phyloP scores from a whole-genome alignment of 495 filamentous ascomycete genomes.

The Aspergillus homomorphus region DNA sequence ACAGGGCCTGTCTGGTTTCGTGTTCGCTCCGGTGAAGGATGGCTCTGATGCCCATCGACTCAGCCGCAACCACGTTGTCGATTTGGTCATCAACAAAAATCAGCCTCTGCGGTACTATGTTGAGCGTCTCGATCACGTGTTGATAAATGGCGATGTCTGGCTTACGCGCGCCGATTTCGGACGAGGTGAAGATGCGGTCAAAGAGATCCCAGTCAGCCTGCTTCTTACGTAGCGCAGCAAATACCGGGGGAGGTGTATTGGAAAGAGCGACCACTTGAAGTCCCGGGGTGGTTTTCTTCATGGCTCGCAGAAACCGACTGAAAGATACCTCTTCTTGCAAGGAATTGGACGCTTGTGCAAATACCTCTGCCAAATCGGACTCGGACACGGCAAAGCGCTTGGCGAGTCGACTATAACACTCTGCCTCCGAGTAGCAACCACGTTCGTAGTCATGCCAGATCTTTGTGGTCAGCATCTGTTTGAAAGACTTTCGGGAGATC shows the following conservation, averaged over 20 bases:
- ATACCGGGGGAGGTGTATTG: not conserved
- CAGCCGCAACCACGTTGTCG: not conserved
- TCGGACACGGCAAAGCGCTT: not conserved
- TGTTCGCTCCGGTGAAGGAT: not conserved
- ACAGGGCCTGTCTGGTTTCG: not conserved
- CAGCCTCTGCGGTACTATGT: not conserved
- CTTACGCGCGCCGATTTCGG: not conserved
- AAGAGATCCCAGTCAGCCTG: slow-evolving; percentile 1
- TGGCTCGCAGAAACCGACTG: not conserved
- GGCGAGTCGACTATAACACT: not conserved
- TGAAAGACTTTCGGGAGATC: not conserved
- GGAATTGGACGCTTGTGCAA: not conserved
- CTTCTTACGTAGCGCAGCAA: not conserved
- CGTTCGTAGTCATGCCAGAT: not conserved
- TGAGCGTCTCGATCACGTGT: not conserved
- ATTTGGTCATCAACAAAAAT: slow-evolving; percentile 9
- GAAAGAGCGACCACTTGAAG: not conserved
- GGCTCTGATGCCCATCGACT: slow-evolving; percentile 2
- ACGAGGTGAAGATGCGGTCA: slow-evolving; percentile 7
- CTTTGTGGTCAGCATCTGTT: not conserved
- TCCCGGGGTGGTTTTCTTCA: not conserved
- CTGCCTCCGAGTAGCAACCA: not conserved
- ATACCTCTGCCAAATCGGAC: not conserved
- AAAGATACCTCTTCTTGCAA: not conserved
- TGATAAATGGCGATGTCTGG: slow-evolving; percentile 6